phyloP scores from a whole-genome alignment of 2,329 filamentous ascomycete species.

The Exutisphaerella laricina region DNA sequence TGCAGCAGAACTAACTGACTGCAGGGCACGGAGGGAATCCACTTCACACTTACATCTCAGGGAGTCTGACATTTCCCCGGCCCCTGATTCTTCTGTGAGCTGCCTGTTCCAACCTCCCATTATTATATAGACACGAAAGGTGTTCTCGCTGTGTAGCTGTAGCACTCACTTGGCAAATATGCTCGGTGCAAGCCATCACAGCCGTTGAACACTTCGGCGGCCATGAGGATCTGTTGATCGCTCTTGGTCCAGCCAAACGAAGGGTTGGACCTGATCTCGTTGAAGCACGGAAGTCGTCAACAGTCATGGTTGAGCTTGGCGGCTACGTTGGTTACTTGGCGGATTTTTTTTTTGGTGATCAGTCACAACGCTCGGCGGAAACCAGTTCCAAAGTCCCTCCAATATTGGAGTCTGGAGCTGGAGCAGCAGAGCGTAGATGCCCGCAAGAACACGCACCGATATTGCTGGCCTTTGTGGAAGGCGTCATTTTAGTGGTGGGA shows the following conservation, averaged over 20 bases:
- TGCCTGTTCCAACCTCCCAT: too few species aligned
- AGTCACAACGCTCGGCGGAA: background rate
- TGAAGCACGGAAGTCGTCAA: conserved; percentile 23
- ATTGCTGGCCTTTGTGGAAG: conserved; percentile 33
- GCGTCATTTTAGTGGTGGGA: conserved; percentile 26
- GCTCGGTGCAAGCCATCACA: too few species aligned
- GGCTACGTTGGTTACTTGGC: conserved; percentile 36
- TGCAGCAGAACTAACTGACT: background rate
- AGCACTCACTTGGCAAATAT: too few species aligned
- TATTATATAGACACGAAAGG: too few species aligned
- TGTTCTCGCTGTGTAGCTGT: too few species aligned
- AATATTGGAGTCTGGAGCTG: conserved; percentile 37
- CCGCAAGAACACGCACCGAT: conserved; percentile 32
- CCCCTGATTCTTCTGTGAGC: background rate
- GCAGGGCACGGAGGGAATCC: background rate
- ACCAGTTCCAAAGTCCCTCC: conserved; percentile 19
- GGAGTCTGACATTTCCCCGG: background rate
- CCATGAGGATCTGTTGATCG: conserved; percentile 29
- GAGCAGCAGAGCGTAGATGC: conserved; percentile 29
- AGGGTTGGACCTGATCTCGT: conserved; percentile 21
- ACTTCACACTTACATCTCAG: background rate
- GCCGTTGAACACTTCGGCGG: conserved; percentile 32
- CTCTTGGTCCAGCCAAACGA: conserved; percentile 30
- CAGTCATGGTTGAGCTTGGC: conserved; percentile 35
- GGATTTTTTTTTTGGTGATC: conserved; percentile 28